Evolutionary conservation across 1,139 yeast species (phyloP).

Genomic region (Oligophagozyma castellii): DNA sequence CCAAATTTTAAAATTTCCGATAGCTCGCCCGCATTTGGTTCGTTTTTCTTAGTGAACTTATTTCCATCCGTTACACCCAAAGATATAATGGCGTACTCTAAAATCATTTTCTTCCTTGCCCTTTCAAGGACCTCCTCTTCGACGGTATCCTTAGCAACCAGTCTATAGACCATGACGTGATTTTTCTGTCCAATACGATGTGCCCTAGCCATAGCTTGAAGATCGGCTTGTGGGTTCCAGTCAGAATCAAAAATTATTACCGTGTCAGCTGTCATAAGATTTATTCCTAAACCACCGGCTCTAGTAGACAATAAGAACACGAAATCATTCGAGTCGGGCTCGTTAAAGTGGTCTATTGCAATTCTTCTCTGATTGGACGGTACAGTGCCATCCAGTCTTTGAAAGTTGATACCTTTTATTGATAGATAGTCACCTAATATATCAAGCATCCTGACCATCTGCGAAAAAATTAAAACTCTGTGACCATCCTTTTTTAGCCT

Average conservation of each 20-base stretch:
- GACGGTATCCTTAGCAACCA: constrained; percentile 92
- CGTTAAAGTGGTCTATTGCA: constrained; percentile 92
- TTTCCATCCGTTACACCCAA: constrained; percentile 76
- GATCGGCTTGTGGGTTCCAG: constrained; percentile 98
- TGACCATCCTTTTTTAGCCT: constrained; percentile 88
- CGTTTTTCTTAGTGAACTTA: constrained; percentile 37
- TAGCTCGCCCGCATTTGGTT: constrained; percentile 75
- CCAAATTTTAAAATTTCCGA: constrained; percentile 94
- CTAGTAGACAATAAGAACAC: constrained; percentile 84
- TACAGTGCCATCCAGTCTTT: constrained; percentile 91
- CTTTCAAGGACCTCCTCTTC: constrained; percentile 95
- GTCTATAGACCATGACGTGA: constrained; percentile 92
- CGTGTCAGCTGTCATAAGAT: constrained; percentile 97
- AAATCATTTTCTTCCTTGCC: constrained; percentile 94
- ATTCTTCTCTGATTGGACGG: constrained; percentile 89
- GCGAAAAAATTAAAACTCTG: constrained; percentile 85
- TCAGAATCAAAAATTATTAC: constrained; percentile 95
- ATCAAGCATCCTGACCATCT: constrained; percentile 94
- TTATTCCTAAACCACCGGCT: constrained; percentile 98
- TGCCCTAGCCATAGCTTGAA: constrained; percentile 99
- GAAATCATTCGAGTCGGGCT: constrained; percentile 86
- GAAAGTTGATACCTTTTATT: constrained; percentile 82
- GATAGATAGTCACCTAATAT: constrained; percentile 87
- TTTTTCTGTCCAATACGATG: constrained; percentile 98
- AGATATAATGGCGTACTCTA: constrained; percentile 93